Base-by-base conservation (phyloP, 257 asterid genomes). In the Buddleja alternifolia region DNA sequence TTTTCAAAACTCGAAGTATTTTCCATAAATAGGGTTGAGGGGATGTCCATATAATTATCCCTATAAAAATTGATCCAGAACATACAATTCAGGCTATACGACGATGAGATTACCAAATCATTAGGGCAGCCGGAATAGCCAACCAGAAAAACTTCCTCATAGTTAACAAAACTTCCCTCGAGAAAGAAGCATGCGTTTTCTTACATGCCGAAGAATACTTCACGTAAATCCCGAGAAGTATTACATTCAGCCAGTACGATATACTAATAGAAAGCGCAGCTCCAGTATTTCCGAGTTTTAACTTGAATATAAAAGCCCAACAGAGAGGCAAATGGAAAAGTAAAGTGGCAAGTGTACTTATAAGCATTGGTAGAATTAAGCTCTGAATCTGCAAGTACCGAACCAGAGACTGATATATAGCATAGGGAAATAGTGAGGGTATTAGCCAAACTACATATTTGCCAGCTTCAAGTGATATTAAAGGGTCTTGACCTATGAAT, bases 321-420 rank as follows among this genome's bases (percentile, higher is more conserved):
- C 74, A 71, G 9, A 71, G 60, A 15, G 74, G 66, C 20, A 66
- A 9, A 16, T 76, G 77, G 15, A 76, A 62, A 24, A 56, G 56
- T 47, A 76, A 10, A 7, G 74, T 42, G 7, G 48, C 62, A 0
- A 65, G 34, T 0, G 74, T 58, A 39, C 71, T 71, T 6, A 32
- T 2, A 46, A 76, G 67, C 81, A 71, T 75, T 2, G 80, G 80
- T 3, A 70, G 24, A 6, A 75, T 64, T 58, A 75, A 23, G 23
- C 80, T 75, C 56, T 75, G 77, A 4, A 60, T 71, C 67, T 64
- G 65, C 70, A 64, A 46, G 14, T 65, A 76, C 2, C 81, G 77
- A 42, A 72, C 59, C 6, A 65, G 29, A 37, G 66, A 65, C 20
- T 76, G 77, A 37, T 57, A 69, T 29, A 66, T 71, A 0, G 74